These are phyloP conservation scores for Trichoderma orchidacearum DNA, from an alignment of 495 filamentous ascomycete genomes.

Conservation along the genomic window DNA sequence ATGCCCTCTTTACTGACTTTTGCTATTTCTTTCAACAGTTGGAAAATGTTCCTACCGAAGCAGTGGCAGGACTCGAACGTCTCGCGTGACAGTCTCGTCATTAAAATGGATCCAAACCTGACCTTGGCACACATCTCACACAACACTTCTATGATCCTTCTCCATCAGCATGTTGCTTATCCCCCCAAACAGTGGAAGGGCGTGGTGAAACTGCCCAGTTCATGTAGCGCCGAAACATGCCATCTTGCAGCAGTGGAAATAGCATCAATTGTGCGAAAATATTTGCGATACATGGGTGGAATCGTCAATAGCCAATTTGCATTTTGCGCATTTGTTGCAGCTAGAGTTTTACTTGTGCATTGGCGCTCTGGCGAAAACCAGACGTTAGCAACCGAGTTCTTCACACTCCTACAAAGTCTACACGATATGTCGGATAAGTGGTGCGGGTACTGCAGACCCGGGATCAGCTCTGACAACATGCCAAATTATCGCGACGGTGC, in stretches of 20 bases:
- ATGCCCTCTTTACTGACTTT: not conserved
- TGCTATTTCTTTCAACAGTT: conserved; percentile 3
- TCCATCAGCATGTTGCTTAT: conserved; percentile 30
- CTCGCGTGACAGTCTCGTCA: conserved; percentile 13
- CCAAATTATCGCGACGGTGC: not conserved
- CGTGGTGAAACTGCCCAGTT: conserved; percentile 19
- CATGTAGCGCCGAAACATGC: conserved; percentile 26
- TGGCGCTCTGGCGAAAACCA: not conserved
- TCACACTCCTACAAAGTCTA: not conserved
- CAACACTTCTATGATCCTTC: conserved; percentile 29
- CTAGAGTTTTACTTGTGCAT: conserved; percentile 18
- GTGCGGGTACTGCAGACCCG: not conserved
- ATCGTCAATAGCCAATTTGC: conserved; percentile 22
- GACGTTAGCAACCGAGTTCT: not conserved
- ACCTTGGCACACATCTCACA: conserved; percentile 30
- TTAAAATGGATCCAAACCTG: conserved; percentile 29
- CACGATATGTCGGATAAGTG: not conserved
- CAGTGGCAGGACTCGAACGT: conserved; percentile 23
- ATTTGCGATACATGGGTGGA: conserved; percentile 16
- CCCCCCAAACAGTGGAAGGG: conserved; percentile 17
- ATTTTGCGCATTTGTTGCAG: conserved; percentile 24
- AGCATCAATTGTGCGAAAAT: conserved; percentile 21
- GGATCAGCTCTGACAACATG: not conserved
- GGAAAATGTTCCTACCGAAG: conserved; percentile 27
- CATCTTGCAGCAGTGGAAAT: conserved; percentile 24